Conservation (phyloP, 345 rosid genomes). For the Gynandropsis gynandra region DNA sequence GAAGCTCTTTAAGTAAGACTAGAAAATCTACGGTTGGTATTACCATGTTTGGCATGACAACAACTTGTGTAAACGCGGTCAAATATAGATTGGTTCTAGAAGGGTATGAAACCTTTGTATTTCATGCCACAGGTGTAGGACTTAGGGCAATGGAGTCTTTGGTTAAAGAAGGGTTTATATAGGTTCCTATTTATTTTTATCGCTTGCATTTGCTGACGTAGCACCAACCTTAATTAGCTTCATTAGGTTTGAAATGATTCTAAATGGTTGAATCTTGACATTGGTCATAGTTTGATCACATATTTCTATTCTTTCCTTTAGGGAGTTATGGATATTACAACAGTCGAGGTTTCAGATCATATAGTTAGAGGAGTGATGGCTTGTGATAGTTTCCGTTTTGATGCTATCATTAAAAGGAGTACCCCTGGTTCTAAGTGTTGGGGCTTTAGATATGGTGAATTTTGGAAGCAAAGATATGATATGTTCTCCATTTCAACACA, state of each 20-base stretch:
- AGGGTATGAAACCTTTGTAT: conserved; percentile 81
- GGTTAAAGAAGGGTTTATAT: conserved; percentile 68
- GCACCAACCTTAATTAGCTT: conserved; percentile 4
- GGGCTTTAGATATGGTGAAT: conserved; percentile 93
- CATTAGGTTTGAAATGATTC: no score
- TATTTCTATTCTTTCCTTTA: conserved; percentile 20
- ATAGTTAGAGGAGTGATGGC: conserved; percentile 93
- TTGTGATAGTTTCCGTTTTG: conserved; percentile 78
- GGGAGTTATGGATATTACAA: conserved; percentile 86
- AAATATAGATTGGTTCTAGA: conserved; percentile 49
- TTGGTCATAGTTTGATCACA: not conserved
- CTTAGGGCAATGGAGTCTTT: conserved; percentile 92
- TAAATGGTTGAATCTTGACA: not conserved
- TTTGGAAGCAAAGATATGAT: conserved; percentile 75
- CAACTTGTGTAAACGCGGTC: conserved; percentile 68
- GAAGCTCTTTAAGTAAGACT: conserved; percentile 6
- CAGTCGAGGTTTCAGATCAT: conserved; percentile 92
- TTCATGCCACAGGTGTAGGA: conserved; percentile 94
- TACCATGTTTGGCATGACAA: conserved; percentile 95
- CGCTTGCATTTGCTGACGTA: not conserved
- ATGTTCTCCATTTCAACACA: conserved; percentile 50
- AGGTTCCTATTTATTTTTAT: conserved; percentile 35
- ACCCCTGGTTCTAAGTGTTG: conserved; percentile 81
- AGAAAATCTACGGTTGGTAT: conserved; percentile 56
- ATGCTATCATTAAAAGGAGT: conserved; percentile 58